Base-by-base conservation (phyloP, 257 asterid species). In the Agastache rugosa region DNA sequence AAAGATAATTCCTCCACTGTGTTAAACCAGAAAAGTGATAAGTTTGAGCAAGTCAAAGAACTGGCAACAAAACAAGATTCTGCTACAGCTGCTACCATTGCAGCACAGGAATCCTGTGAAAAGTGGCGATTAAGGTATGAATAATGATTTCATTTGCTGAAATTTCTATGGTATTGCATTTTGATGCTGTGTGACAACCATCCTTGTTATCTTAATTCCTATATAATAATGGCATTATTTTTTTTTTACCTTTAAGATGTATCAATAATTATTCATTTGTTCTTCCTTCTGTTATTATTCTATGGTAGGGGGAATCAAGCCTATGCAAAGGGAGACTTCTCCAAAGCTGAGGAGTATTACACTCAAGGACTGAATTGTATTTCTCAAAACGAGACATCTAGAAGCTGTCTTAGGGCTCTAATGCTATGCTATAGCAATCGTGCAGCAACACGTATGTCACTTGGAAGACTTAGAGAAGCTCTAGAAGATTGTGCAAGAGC, bases 391-490 rank as follows among this genome's bases (percentile, higher is more conserved):
- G 98, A 90, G 84, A 59, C 89, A 64, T 95, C 96, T 71, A 83
- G 84, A 80, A 87, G 91, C 84, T 84, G 91, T 81, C 90, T 83
- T 20, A 88, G 89, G 83, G 96, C 93, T 82, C 77, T 90, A 44
- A 84, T 88, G 98, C 79, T 95, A 83, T 95, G 98, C 85, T 89
- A 85, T 79, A 95, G 99, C 85, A 95, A 95, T 81, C 98, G 97
- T 58, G 99, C 99, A 29, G 99, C 99, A 31, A 84, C 98, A 22
- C 92, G 91, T 16, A 90, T 95, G 90, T 87, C 96, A 71, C 98
- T 92, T 79, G 98, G 97, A 73, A 90, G 96, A 74, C 76, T 85
- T 80, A 84, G 91, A 84, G 97, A 90, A 69, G 99, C 99, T 63
- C 80, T 95, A 67, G 89, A 92, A 75, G 99, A 95, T 83, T 95